phyloP scores from a whole-genome alignment of 768 basidiomycete genomes.

The Hypsizygus marmoreus region DNA sequence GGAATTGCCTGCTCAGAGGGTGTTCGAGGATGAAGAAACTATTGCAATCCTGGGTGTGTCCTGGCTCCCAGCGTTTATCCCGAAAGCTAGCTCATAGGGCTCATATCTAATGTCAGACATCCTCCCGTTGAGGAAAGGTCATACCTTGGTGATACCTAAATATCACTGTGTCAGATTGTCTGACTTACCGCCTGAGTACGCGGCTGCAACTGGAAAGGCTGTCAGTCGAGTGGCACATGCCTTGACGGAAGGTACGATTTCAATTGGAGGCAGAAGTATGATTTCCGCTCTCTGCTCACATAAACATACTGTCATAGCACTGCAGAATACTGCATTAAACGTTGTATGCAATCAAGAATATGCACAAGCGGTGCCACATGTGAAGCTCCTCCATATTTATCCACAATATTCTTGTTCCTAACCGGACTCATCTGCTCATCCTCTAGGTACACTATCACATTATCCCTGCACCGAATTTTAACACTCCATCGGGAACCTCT shows the following conservation, averaged over 20 bases:
- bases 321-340: slow-evolving; percentile 69
- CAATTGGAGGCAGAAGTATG: not conserved
- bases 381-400: slow-evolving; percentile 34
- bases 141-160: slow-evolving; percentile 74
- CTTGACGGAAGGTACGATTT: slow-evolving; percentile 53
- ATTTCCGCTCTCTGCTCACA: not conserved
- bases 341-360: slow-evolving; percentile 84
- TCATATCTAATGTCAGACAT: slow-evolving; percentile 49
- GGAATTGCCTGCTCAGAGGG: slow-evolving; percentile 45
- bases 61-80: not conserved
- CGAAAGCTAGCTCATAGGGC: not conserved
- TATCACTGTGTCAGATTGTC: slow-evolving; percentile 61
- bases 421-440: not conserved
- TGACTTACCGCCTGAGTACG: slow-evolving; percentile 61
- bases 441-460: slow-evolving; percentile 75
- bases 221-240: slow-evolving; percentile 66
- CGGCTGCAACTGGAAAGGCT: slow-evolving; percentile 57
- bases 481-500: slow-evolving; percentile 14
- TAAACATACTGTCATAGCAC: slow-evolving; percentile 37
- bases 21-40: slow-evolving; percentile 65
- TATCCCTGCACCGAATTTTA: slow-evolving; percentile 65
- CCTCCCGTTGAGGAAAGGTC: slow-evolving; percentile 64
- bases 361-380: slow-evolving; percentile 79
- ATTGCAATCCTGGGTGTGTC: slow-evolving; percentile 63
- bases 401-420: slow-evolving; percentile 1